Percentiles rank a stretch among this genome's conserved stretches.
Evolutionary conservation across 192 early-diverging fungal species (phyloP).

Genomic region (Helicostylum pulchrum): DNA sequence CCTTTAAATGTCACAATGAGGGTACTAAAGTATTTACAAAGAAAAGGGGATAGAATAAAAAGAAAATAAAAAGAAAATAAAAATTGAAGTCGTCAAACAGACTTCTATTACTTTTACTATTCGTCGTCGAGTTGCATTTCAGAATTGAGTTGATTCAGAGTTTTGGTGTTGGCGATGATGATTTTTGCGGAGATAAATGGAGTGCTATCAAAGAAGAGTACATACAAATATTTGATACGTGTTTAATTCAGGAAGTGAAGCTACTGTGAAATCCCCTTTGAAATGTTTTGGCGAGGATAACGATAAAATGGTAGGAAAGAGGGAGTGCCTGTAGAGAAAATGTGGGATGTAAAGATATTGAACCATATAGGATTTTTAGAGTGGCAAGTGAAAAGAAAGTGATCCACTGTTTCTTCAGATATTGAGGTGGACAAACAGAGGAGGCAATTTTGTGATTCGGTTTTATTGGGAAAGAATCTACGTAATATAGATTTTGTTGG

Average conservation of each 20-base stretch:
- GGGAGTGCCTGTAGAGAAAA: not conserved
- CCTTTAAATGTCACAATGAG: not conserved
- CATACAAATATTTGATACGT: not conserved
- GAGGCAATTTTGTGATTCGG: not conserved
- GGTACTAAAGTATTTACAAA: not conserved
- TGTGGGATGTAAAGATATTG: not conserved
- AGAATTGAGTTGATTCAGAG: not conserved
- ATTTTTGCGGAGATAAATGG: not conserved
- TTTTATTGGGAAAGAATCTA: not conserved
- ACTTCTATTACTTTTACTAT: not conserved
- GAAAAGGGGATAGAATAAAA: too few relatives aligned
- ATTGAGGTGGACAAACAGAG: not conserved
- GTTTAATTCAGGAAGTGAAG: not conserved
- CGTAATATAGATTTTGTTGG: not conserved
- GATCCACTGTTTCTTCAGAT: not conserved
- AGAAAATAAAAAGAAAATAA: too few relatives aligned
- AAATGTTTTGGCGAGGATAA: not conserved
- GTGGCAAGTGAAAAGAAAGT: not conserved
- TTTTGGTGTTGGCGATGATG: not conserved
- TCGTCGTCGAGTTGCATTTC: not conserved
- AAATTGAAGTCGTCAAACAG: not conserved
- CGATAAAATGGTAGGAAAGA: not conserved
- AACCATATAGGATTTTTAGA: constrained; percentile 4
- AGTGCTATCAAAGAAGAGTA: not conserved
- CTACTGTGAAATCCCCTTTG: not conserved